Conservation (phyloP, 768 basidiomycete species). For the Termitomyces sp. region DNA sequence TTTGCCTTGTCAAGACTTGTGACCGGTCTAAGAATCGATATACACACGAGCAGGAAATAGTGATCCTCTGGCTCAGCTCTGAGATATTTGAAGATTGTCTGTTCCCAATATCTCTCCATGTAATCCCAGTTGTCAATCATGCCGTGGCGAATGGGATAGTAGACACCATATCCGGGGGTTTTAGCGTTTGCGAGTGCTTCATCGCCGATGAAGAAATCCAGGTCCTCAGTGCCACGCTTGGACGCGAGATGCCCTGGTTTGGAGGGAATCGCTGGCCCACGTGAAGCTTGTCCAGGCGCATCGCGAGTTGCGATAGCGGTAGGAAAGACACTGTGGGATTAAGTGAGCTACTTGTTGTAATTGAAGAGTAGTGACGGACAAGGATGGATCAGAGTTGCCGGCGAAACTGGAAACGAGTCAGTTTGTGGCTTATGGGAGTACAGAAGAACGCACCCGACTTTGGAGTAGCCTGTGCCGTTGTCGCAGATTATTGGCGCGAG, state of each 20-base stretch:
- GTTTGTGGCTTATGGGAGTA: background rate
- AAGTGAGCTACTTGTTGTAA: background rate
- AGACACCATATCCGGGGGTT: conserved; percentile 88
- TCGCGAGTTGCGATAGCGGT: conserved; percentile 93
- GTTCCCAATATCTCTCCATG: conserved; percentile 99
- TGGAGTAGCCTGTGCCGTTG: conserved; percentile 96
- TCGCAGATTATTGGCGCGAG: conserved; percentile 96
- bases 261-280: conserved; percentile 72
- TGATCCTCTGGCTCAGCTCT: conserved; percentile 98
- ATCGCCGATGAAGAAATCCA: conserved; percentile 99
- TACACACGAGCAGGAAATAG: conserved; percentile 89
- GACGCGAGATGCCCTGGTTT: conserved; percentile 92
- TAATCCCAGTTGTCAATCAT: conserved; percentile 99
- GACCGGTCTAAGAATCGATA: background rate
- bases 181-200: conserved; percentile 95
- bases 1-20: background rate
- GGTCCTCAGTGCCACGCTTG: conserved; percentile 96
- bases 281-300: conserved; percentile 53
- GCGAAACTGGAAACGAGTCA: conserved; percentile 62
- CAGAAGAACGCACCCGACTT: conserved; percentile 75
- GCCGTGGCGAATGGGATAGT: conserved; percentile 96
- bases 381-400: conserved; percentile 98
- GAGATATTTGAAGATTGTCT: conserved; percentile 99
- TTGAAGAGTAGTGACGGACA: conserved; percentile 46
- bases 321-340: conserved; percentile 74